Evolutionary conservation across 1,284 basidiomycete species (phyloP).

Genomic region (Puccinia horiana): DNA sequence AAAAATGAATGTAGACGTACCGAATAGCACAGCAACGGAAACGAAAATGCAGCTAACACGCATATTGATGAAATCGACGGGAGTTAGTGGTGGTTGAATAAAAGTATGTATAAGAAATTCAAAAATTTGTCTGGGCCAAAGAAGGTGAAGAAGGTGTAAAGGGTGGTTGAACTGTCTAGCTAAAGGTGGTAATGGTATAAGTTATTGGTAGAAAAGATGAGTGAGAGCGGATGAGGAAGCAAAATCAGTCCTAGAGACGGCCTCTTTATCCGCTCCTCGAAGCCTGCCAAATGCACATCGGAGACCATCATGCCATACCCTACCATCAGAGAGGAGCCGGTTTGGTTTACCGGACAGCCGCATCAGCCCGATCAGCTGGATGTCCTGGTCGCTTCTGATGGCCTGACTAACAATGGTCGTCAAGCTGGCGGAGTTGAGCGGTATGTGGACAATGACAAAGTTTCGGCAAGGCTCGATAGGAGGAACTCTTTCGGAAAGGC

Average conservation of each 20-base stretch:
- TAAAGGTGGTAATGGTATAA: neutral
- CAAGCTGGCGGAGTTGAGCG: too few species aligned
- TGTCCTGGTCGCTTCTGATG: too few species aligned
- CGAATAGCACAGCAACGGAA: constrained; percentile 2
- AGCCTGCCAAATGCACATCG: neutral
- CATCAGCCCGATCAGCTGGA: neutral
- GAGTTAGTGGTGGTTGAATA: neutral
- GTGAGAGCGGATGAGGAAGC: neutral
- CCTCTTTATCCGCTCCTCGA: neutral
- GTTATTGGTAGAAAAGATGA: neutral
- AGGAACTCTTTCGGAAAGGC: too few species aligned
- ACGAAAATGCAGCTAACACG: constrained; percentile 20
- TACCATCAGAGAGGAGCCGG: neutral
- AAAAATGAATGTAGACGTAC: neutral
- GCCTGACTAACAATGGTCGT: too few species aligned
- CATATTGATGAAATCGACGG: constrained; percentile 20
- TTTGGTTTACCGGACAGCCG: neutral
- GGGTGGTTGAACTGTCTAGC: neutral
- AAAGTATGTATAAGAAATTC: neutral
- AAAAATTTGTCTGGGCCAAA: neutral
- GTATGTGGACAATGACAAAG: too few species aligned
- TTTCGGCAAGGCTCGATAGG: too few species aligned
- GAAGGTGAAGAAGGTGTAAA: neutral
- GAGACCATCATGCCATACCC: neutral
- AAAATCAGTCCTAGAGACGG: neutral